These are phyloP conservation scores for Scleroderma citrinum DNA, from an alignment of 768 basidiomycete species.

Conservation along the genomic window DNA sequence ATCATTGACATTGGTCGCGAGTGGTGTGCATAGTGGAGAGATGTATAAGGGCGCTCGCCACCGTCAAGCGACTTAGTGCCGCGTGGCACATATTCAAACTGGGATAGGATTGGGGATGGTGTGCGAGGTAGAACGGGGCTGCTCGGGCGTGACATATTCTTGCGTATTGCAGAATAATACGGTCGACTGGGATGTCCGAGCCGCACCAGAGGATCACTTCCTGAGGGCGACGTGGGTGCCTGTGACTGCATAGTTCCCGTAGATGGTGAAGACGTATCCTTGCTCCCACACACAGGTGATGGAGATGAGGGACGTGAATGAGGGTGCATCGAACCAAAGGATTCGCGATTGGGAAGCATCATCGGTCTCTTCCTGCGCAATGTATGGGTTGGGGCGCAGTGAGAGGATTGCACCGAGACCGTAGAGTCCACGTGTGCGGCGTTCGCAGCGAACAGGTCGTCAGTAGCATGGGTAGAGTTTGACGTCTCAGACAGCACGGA, in stretches of 20 bases:
- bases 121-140: constrained; percentile 28
- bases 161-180: constrained; percentile 51
- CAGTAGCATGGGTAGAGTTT: constrained; percentile 15
- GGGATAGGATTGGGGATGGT: constrained; percentile 21
- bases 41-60: constrained; percentile 13
- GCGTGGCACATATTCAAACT: constrained; percentile 17
- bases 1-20: constrained; percentile 27
- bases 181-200: constrained; percentile 50
- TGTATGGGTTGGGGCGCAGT: constrained; percentile 26
- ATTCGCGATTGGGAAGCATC: constrained; percentile 24
- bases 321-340: constrained; percentile 17
- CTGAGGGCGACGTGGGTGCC: constrained; percentile 13
- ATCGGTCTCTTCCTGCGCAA: constrained; percentile 37
- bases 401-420: constrained; percentile 19
- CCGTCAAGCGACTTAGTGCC: constrained; percentile 31
- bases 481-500: constrained; percentile 20
- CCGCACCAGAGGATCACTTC: constrained; percentile 26
- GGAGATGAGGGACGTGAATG: constrained; percentile 16
- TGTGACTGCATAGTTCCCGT: constrained; percentile 18
- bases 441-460: constrained; percentile 13
- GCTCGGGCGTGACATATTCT: constrained; percentile 38
- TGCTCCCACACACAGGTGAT: constrained; percentile 15
- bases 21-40: constrained; percentile 11
- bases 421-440: constrained; percentile 13
- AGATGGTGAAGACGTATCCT: constrained; percentile 13